These are phyloP conservation scores for Cryphonectria carpinicola DNA, from an alignment of 2,329 filamentous ascomycete genomes.

Conservation along the genomic window DNA sequence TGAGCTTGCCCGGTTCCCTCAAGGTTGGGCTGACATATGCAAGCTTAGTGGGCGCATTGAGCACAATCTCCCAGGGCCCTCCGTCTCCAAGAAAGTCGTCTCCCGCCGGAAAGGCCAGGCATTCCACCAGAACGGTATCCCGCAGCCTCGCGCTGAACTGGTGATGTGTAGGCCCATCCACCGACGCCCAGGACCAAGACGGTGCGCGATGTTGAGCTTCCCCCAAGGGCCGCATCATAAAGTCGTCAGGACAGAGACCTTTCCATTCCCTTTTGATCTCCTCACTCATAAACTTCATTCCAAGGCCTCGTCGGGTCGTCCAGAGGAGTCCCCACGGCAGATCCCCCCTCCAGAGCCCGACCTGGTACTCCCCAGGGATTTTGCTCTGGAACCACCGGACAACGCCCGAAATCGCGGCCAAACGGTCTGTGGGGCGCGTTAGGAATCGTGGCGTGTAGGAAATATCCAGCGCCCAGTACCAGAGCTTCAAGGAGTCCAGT, in stretches of 20 bases:
- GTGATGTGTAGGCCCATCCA: not conserved
- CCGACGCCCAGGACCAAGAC: not conserved
- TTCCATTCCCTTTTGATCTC: not conserved
- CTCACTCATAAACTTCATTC: not conserved
- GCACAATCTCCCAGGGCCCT: not conserved
- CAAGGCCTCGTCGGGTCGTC: not conserved
- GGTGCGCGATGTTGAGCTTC: not conserved
- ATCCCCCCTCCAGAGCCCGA: not conserved
- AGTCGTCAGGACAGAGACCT: not conserved
- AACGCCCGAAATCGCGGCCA: not conserved
- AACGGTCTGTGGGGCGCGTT: not conserved
- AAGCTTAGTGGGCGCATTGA: not conserved
- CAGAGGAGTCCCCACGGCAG: not conserved
- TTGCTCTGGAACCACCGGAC: not conserved
- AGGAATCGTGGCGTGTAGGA: not conserved
- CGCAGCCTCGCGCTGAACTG: not conserved
- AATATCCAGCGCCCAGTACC: not conserved
- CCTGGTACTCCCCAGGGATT: not conserved
- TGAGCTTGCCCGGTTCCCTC: not conserved
- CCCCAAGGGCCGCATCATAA: not conserved
- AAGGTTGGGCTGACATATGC: not conserved
- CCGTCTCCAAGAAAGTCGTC: not conserved
- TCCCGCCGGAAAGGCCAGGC: not conserved
- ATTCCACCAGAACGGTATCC: not conserved
- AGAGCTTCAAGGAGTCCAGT: constrained; percentile 1